Conservation (phyloP, 805 yeast species). For the Saccharomyces kudriavzevii region DNA sequence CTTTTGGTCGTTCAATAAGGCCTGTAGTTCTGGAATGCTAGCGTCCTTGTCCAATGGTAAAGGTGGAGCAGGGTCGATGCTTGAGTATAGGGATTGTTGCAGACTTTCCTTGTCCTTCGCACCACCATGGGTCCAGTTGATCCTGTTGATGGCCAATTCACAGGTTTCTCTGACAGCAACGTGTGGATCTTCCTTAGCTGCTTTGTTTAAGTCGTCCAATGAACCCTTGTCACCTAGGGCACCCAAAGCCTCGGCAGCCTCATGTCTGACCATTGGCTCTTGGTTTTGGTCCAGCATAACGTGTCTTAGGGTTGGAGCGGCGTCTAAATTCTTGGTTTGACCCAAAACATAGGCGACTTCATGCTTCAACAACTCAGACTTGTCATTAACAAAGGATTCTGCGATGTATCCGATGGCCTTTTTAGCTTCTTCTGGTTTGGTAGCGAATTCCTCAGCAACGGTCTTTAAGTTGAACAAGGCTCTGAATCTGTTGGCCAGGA, state of each 20-base stretch:
- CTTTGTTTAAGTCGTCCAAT: slow-evolving; percentile 54
- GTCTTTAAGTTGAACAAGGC: slow-evolving; percentile 88
- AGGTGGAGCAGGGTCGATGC: slow-evolving; percentile 98
- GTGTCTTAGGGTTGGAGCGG: slow-evolving; percentile 66
- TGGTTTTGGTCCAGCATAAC: slow-evolving; percentile 64
- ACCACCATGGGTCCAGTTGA: slow-evolving; percentile 68
- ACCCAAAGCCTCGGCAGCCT: slow-evolving; percentile 98
- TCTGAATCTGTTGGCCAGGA: slow-evolving; percentile 82
- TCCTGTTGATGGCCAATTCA: slow-evolving; percentile 92
- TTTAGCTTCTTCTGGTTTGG: slow-evolving; percentile 46
- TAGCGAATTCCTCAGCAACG: slow-evolving; percentile 64
- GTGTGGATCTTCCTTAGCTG: slow-evolving; percentile 63
- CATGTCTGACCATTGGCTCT: slow-evolving; percentile 96
- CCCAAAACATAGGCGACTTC: slow-evolving; percentile 97
- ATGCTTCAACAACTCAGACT: slow-evolving; percentile 84
- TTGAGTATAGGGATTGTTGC: slow-evolving; percentile 69
- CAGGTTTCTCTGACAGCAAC: slow-evolving; percentile 94
- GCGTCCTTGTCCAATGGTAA: slow-evolving; percentile 51
- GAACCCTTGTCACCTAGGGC: slow-evolving; percentile 82
- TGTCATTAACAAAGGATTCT: slow-evolving; percentile 63
- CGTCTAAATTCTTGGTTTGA: slow-evolving; percentile 77
- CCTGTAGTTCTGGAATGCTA: slow-evolving; percentile 57
- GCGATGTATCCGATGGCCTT: slow-evolving; percentile 75
- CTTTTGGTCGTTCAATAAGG: slow-evolving; percentile 64
- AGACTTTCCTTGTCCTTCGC: slow-evolving; percentile 56